phyloP scores from a whole-genome alignment of 495 filamentous ascomycete species.

The Aspergillus bertholletiae region DNA sequence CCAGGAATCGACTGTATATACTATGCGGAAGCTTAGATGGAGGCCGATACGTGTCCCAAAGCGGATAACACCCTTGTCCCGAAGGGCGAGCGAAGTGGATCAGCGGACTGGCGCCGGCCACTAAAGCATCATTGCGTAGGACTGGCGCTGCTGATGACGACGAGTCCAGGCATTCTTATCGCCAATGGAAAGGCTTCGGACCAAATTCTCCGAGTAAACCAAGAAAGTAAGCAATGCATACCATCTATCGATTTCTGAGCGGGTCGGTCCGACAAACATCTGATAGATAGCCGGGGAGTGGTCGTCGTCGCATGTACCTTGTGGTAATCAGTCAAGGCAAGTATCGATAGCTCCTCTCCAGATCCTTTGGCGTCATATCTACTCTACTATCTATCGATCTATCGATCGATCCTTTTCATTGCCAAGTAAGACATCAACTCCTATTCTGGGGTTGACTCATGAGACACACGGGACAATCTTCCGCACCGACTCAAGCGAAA shows the following conservation, averaged over 20 bases:
- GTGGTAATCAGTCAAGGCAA: no score
- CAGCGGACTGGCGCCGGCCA: not conserved
- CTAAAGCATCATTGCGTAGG: conserved; percentile 14
- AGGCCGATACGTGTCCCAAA: conserved; percentile 1
- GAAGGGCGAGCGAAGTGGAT: not conserved
- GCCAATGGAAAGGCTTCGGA: not conserved
- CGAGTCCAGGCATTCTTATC: not conserved
- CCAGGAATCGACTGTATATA: not conserved
- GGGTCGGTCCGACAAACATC: not conserved
- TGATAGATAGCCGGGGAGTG: no score
- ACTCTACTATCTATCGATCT: no score
- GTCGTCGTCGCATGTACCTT: no score
- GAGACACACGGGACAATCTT: not conserved
- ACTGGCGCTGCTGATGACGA: conserved; percentile 14
- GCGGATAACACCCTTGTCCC: not conserved
- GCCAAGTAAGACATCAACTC: no score
- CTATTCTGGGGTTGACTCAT: not conserved
- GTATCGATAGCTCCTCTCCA: no score
- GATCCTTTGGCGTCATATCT: no score
- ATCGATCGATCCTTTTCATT: no score
- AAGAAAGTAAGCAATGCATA: not conserved
- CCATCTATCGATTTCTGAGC: not conserved
- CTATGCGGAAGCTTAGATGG: conserved; percentile 3
- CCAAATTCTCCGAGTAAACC: not conserved
- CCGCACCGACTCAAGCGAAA: not conserved